Conservation (phyloP, 1,284 basidiomycete species). For the Cryptococcus wingfieldii region DNA sequence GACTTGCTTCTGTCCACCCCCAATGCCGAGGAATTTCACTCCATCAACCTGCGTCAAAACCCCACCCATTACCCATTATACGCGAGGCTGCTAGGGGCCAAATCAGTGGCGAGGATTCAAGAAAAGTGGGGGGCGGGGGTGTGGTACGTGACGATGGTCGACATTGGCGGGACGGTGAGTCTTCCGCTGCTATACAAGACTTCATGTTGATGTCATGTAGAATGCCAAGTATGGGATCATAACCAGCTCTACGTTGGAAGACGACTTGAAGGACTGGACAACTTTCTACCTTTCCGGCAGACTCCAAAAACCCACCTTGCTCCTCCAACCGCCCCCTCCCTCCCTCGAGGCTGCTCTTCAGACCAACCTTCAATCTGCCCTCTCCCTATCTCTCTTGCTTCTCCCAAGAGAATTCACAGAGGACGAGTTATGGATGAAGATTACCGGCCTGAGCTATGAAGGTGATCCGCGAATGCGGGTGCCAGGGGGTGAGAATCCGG, state of each 20-base stretch:
- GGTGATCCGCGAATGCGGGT: constrained; percentile 83
- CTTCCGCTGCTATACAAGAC: background rate
- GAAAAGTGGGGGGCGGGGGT: constrained; percentile 72
- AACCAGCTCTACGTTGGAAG: constrained; percentile 79
- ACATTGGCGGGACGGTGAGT: constrained; percentile 77
- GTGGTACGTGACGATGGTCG: constrained; percentile 90
- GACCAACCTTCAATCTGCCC: constrained; percentile 84
- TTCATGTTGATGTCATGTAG: constrained; percentile 50
- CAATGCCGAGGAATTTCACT: constrained; percentile 87
- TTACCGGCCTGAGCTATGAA: constrained; percentile 80
- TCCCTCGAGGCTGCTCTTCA: constrained; percentile 86
- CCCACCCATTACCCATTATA: constrained; percentile 86
- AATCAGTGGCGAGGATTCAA: constrained; percentile 72
- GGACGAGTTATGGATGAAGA: constrained; percentile 74
- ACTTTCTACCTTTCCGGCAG: constrained; percentile 90
- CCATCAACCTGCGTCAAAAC: constrained; percentile 84
- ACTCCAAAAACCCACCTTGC: constrained; percentile 93
- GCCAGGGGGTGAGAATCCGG: constrained; percentile 87
- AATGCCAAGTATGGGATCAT: constrained; percentile 98
- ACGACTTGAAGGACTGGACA: constrained; percentile 87
- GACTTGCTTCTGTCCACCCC: constrained; percentile 95
- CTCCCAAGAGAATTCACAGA: constrained; percentile 63
- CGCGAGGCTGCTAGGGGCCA: constrained; percentile 67
- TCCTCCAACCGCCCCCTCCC: constrained; percentile 74
- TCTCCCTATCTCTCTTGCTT: constrained; percentile 70